Evolutionary conservation across 148 eudicot genomes (phyloP).

Genomic region (Dianthus caryophyllus): DNA sequence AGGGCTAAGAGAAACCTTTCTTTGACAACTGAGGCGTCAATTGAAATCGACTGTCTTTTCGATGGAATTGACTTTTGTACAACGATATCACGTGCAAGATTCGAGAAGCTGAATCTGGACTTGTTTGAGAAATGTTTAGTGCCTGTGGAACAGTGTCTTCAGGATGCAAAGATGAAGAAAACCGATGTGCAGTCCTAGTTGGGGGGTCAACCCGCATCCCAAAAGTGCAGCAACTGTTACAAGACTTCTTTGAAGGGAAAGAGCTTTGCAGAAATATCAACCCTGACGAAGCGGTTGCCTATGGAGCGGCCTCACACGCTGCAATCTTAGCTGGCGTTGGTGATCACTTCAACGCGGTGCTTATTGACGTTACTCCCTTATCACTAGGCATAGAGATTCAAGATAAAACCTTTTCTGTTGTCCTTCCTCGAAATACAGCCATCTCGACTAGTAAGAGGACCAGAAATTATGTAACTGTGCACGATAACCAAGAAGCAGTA

Average conservation of each 20-base stretch:
- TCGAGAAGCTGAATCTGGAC: constrained; percentile 6
- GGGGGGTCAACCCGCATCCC: constrained; percentile 21
- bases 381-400: constrained; percentile 9
- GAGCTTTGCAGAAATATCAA: constrained; percentile 17
- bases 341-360: neutral
- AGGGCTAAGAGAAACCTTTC: constrained; percentile 10
- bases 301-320: constrained; percentile 18
- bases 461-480: too few relatives aligned
- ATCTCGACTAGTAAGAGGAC: neutral
- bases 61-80: neutral
- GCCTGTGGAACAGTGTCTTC: neutral
- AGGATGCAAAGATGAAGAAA: constrained; percentile 2
- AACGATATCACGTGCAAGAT: neutral
- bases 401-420: neutral
- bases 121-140: neutral
- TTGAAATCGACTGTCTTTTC: constrained; percentile 7
- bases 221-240: neutral
- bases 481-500: too few relatives aligned
- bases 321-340: constrained; percentile 4
- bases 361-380: constrained; percentile 13
- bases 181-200: constrained; percentile 11
- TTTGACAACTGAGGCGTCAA: neutral
- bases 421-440: constrained; percentile 4
- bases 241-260: constrained; percentile 12
- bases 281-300: constrained; percentile 17